Percentiles rank a stretch among this genome's conserved stretches.
Evolutionary conservation across 257 asterid species (phyloP).

Genomic region (Solanum microdontum): DNA sequence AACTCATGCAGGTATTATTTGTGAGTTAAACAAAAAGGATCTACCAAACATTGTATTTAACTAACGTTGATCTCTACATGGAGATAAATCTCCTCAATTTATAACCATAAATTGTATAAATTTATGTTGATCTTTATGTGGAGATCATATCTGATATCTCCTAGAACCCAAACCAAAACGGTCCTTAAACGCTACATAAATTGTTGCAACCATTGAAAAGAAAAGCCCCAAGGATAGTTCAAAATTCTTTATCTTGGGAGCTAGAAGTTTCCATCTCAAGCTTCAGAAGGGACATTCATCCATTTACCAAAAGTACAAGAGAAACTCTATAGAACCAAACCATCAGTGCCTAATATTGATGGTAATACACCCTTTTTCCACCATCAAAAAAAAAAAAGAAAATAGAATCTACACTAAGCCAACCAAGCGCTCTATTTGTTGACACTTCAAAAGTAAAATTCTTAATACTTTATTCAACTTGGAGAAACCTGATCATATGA

Average conservation of each 20-base stretch:
- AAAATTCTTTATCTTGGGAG: neutral
- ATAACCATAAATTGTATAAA: neutral
- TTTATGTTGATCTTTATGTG: neutral
- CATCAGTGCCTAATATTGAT: constrained; percentile 2
- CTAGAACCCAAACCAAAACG: neutral
- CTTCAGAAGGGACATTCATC: neutral
- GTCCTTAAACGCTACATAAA: neutral
- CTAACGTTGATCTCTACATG: neutral
- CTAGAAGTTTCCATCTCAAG: neutral
- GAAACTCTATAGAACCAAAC: neutral
- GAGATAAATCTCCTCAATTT: neutral
- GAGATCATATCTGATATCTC: neutral
- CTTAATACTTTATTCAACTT: neutral
- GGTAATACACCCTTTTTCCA: neutral
- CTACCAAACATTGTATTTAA: neutral
- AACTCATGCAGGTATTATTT: neutral
- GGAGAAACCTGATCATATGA: neutral
- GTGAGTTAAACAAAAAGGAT: neutral
- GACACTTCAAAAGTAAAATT: neutral
- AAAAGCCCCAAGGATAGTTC: neutral
- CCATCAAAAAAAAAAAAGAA: neutral
- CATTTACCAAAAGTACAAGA: neutral
- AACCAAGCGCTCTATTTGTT: neutral
- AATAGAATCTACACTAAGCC: neutral
- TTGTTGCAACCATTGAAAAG: neutral